Evolutionary conservation across 768 basidiomycete genomes (phyloP).

Genomic region (Thelephora ganbajun): DNA sequence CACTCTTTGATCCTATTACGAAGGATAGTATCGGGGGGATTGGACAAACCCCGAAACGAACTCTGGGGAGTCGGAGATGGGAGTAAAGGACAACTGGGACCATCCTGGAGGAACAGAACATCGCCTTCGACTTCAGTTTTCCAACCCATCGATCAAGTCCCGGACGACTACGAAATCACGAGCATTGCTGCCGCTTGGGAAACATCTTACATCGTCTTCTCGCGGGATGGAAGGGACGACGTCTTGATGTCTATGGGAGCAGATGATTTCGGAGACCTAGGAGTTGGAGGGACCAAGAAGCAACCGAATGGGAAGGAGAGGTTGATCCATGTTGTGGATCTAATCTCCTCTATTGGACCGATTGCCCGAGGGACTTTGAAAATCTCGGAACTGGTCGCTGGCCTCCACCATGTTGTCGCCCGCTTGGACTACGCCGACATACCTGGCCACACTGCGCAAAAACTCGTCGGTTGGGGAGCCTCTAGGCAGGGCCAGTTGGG

Average conservation of each 20-base stretch:
- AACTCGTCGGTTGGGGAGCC: slow-evolving; percentile 69
- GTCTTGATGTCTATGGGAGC: slow-evolving; percentile 68
- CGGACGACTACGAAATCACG: slow-evolving; percentile 30
- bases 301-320: slow-evolving; percentile 3
- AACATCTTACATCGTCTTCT: slow-evolving; percentile 61
- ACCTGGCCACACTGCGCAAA: slow-evolving; percentile 12
- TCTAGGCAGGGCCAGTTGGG: slow-evolving; percentile 81
- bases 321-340: slow-evolving; percentile 27
- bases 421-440: slow-evolving; percentile 20
- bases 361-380: slow-evolving; percentile 14
- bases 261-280: slow-evolving; percentile 76
- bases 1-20: slow-evolving; percentile 59
- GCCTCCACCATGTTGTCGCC: slow-evolving; percentile 60
- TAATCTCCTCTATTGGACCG: slow-evolving; percentile 17
- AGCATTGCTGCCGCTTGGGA: slow-evolving; percentile 68
- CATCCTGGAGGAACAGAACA: slow-evolving; percentile 15
- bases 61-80: slow-evolving; percentile 74
- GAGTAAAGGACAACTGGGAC: slow-evolving; percentile 58
- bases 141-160: slow-evolving; percentile 24
- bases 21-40: slow-evolving; percentile 8
- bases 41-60: slow-evolving; percentile 12
- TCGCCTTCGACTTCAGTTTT: slow-evolving; percentile 24
- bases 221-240: slow-evolving; percentile 27
- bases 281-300: slow-evolving; percentile 25
- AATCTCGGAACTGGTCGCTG: slow-evolving; percentile 28